Evolutionary conservation across 208 protist species (phyloP).

Genomic region (Trypanosoma theileri): DNA sequence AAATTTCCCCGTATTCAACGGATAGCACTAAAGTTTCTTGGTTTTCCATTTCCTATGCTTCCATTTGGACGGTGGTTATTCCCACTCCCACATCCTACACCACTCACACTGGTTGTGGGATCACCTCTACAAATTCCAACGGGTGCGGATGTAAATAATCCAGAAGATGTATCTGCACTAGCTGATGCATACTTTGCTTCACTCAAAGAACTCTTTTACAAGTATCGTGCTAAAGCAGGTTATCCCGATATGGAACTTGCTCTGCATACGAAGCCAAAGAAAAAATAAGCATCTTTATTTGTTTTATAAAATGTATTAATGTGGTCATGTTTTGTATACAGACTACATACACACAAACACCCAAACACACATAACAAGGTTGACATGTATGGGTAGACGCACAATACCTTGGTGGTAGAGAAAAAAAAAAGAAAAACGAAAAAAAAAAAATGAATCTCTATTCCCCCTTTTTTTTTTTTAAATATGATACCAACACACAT

Average conservation of each 20-base stretch:
- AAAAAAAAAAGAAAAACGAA: conserved; percentile 9
- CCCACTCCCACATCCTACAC: conserved; percentile 59
- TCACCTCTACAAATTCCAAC: conserved; percentile 51
- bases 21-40: conserved; percentile 54
- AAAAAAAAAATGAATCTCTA: background rate
- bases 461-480: background rate
- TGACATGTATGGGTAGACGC: too few species aligned
- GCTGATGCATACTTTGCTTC: conserved; percentile 63
- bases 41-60: conserved; percentile 83
- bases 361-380: too few species aligned
- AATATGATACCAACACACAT: background rate
- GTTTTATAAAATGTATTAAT: too few species aligned
- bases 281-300: conserved; percentile 8
- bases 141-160: conserved; percentile 53
- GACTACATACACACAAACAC: too few species aligned
- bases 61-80: conserved; percentile 69
- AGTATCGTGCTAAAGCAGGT: conserved; percentile 60
- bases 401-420: background rate
- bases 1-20: conserved; percentile 66
- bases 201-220: conserved; percentile 66
- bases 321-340: too few species aligned
- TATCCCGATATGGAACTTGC: conserved; percentile 80
- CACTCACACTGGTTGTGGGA: conserved; percentile 77
- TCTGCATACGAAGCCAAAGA: conserved; percentile 48
- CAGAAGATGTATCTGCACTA: conserved; percentile 50